These are phyloP conservation scores for Aphanoascus verrucosus DNA, from an alignment of 2,329 filamentous ascomycete genomes.

Conservation along the genomic window DNA sequence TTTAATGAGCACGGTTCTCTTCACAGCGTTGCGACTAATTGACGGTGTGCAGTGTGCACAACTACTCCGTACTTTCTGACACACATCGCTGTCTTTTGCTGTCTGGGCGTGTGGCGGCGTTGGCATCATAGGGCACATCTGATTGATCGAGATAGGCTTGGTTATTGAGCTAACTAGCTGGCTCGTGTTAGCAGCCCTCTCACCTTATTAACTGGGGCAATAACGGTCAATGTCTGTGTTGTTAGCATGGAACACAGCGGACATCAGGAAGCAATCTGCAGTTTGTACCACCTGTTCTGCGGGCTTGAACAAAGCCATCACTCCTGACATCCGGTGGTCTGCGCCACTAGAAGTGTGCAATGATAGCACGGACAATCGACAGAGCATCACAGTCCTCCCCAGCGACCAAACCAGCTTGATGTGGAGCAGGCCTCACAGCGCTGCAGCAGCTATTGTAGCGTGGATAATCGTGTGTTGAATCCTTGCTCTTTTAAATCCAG, in stretches of 20 bases:
- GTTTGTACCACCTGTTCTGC: background rate
- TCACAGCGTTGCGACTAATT: no score
- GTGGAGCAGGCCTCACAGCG: background rate
- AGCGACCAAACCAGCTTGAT: background rate
- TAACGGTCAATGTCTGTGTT: background rate
- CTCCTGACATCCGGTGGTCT: background rate
- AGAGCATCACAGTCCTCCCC: background rate
- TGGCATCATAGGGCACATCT: background rate
- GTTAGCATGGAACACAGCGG: background rate
- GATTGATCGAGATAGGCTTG: background rate
- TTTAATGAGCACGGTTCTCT: no score
- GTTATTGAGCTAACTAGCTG: background rate
- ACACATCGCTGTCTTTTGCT: background rate
- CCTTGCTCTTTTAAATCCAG: constrained; percentile 10
- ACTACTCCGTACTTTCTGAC: no score
- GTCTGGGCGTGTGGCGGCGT: background rate
- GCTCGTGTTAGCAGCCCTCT: background rate
- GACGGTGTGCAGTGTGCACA: no score
- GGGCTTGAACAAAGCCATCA: background rate
- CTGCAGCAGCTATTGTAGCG: background rate
- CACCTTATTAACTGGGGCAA: background rate
- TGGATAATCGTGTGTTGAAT: background rate
- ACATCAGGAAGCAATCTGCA: background rate
- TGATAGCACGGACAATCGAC: background rate
- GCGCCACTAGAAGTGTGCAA: background rate